phyloP scores from a whole-genome alignment of 495 filamentous ascomycete species.

The Talaromyces ruber region DNA sequence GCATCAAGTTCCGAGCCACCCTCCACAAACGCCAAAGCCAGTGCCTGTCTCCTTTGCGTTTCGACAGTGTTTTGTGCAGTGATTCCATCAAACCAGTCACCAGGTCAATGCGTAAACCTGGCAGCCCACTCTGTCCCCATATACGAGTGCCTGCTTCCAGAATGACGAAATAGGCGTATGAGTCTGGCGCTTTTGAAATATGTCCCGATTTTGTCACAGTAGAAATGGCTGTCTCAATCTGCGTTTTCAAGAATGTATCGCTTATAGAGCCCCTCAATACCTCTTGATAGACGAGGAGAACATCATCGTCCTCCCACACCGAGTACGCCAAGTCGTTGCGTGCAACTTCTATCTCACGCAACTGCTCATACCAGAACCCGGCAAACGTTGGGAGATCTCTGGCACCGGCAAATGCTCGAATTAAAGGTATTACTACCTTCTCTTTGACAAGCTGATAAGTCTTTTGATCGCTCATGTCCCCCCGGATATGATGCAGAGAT shows the following conservation, averaged over 20 bases:
- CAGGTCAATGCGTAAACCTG: slow-evolving; percentile 3
- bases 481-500: slow-evolving; percentile 1
- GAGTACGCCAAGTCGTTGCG: slow-evolving; percentile 21
- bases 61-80: slow-evolving; percentile 23
- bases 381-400: slow-evolving; percentile 62
- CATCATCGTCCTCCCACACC: slow-evolving; percentile 54
- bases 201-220: slow-evolving; percentile 22
- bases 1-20: slow-evolving; percentile 25
- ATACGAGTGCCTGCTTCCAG: slow-evolving; percentile 28
- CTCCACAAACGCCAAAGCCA: slow-evolving; percentile 43
- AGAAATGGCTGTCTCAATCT: slow-evolving; percentile 23
- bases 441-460: slow-evolving; percentile 26
- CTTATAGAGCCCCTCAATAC: slow-evolving; percentile 27
- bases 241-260: slow-evolving; percentile 19
- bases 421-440: slow-evolving; percentile 45
- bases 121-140: slow-evolving; percentile 3
- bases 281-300: slow-evolving; percentile 37
- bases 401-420: slow-evolving; percentile 53
- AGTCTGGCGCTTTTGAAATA: slow-evolving; percentile 18
- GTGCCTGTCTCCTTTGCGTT: slow-evolving; percentile 27
- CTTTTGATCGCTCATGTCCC: slow-evolving; percentile 14
- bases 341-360: slow-evolving; percentile 37
- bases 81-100: slow-evolving; percentile 10
- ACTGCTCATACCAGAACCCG: slow-evolving; percentile 54
- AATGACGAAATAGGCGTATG: slow-evolving; percentile 31